phyloP scores from a whole-genome alignment of 2,329 filamentous ascomycete genomes.

The Lachnellula suecica region DNA sequence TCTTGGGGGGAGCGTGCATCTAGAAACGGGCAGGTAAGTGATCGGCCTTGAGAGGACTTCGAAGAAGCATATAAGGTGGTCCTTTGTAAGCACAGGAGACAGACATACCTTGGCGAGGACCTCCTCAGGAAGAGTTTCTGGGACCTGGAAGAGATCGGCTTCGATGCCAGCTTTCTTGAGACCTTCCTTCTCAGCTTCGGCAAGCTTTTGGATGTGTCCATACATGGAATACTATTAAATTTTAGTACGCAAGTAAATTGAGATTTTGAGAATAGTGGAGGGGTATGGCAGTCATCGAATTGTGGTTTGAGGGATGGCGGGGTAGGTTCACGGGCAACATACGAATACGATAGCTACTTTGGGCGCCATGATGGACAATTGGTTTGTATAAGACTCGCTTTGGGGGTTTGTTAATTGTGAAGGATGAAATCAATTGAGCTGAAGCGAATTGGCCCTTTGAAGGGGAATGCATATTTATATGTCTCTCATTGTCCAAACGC shows the following conservation, averaged over 20 bases:
- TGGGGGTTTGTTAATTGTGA: neutral
- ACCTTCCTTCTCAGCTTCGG: constrained; percentile 87
- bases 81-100: neutral
- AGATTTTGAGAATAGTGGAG: too few species aligned
- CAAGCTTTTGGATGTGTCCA: constrained; percentile 82
- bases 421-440: neutral
- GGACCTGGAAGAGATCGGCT: constrained; percentile 71
- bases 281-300: too few species aligned
- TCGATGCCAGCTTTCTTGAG: constrained; percentile 83
- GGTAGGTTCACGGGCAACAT: constrained; percentile 47
- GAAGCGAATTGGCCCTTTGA: neutral
- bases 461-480: neutral
- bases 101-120: constrained; percentile 64
- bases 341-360: constrained; percentile 90
- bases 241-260: too few species aligned
- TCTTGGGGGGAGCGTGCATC: constrained; percentile 86
- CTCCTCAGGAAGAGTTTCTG: constrained; percentile 83
- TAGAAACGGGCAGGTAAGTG: neutral
- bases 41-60: too few species aligned
- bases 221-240: constrained; percentile 93
- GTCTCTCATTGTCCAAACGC: too few species aligned
- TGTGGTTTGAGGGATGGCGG: too few species aligned
- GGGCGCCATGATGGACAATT: constrained; percentile 65
- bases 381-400: neutral
- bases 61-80: too few species aligned